Conservation (phyloP, 1,284 basidiomycete genomes). For the Melampsora americana region DNA sequence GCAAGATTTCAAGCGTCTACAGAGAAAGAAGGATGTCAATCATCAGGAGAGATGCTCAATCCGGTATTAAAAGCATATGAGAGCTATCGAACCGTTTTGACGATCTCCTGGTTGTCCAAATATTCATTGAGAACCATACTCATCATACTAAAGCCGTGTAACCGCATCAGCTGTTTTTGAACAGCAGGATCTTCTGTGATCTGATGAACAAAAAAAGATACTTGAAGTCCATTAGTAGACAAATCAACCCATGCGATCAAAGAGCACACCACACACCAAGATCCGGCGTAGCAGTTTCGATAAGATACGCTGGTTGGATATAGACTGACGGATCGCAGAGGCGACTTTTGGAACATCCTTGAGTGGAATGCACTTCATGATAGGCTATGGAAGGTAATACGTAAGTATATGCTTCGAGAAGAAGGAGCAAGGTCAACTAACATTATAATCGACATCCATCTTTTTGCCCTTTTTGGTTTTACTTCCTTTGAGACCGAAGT, state of each 20-base stretch:
- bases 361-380: slow-evolving; percentile 69
- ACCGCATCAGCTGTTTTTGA: slow-evolving; percentile 79
- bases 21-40: background rate
- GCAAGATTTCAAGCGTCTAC: slow-evolving; percentile 72
- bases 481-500: slow-evolving; percentile 71
- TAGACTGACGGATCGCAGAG: slow-evolving; percentile 83
- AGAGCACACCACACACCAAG: slow-evolving; percentile 60
- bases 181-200: slow-evolving; percentile 78
- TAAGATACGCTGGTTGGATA: slow-evolving; percentile 73
- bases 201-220: slow-evolving; percentile 56
- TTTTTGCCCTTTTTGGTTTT: slow-evolving; percentile 88
- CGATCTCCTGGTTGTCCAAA: slow-evolving; percentile 68
- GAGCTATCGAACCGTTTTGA: slow-evolving; percentile 62
- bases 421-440: slow-evolving; percentile 54
- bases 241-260: slow-evolving; percentile 13
- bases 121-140: slow-evolving; percentile 80
- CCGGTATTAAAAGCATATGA: background rate
- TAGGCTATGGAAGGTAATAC: slow-evolving; percentile 53
- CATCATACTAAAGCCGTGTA: slow-evolving; percentile 92
- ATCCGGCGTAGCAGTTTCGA: slow-evolving; percentile 80
- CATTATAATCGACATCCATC: slow-evolving; percentile 87
- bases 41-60: slow-evolving; percentile 47
- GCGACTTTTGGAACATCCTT: slow-evolving; percentile 86
- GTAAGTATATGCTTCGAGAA: background rate
- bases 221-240: background rate